phyloP scores from a whole-genome alignment of 139 green algal genomes.

The Chlorella ohadii region DNA sequence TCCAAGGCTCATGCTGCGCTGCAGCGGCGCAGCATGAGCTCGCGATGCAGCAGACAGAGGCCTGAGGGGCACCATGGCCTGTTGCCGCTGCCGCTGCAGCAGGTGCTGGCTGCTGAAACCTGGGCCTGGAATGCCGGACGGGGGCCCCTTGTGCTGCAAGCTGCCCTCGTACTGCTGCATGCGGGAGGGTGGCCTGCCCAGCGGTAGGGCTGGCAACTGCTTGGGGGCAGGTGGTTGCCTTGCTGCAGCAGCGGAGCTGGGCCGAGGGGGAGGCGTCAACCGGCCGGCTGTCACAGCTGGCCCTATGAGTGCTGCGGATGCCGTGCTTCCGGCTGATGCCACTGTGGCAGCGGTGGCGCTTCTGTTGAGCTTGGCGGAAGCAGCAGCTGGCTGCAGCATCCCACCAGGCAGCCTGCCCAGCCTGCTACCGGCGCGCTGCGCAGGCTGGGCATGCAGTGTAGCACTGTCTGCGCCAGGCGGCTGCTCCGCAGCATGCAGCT shows the following conservation, averaged over 20 bases:
- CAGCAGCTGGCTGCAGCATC: no score
- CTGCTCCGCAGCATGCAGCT: neutral
- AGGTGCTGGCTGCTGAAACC: no score
- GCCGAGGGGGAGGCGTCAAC: neutral
- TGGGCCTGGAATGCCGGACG: no score
- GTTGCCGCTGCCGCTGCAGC: no score
- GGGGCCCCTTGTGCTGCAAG: no score
- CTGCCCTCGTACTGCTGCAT: conserved; percentile 20
- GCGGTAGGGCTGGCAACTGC: neutral
- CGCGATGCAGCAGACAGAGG: neutral
- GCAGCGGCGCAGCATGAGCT: neutral
- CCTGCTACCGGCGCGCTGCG: neutral
- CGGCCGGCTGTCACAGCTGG: neutral
- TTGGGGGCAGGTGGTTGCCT: neutral
- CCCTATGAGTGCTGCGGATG: neutral
- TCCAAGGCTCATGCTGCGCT: neutral
- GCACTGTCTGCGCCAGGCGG: neutral
- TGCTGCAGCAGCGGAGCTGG: neutral
- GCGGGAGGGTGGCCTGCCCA: neutral
- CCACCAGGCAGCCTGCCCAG: neutral
- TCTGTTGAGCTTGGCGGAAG: no score
- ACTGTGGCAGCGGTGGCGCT: no score
- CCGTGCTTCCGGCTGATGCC: no score
- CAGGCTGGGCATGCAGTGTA: neutral
- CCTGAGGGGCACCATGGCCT: no score